These are phyloP conservation scores for Theobroma grandiflorum DNA, from an alignment of 441 rosid genomes.

Conservation along the genomic window DNA sequence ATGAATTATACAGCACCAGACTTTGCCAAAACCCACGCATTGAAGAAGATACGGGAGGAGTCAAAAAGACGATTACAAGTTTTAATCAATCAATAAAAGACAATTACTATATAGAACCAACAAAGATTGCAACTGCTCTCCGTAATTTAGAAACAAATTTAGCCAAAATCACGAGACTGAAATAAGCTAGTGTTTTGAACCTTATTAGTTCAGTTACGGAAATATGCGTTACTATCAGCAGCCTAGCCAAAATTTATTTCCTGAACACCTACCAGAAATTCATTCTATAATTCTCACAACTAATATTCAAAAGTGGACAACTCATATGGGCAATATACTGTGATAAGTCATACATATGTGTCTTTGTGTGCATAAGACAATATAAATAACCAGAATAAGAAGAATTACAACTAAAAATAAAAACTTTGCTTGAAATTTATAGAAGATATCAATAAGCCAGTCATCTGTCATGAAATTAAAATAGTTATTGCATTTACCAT, in stretches of 20 bases:
- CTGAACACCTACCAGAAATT: background rate
- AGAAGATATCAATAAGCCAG: background rate
- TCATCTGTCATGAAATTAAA: background rate
- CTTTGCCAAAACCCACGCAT: background rate
- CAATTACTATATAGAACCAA: background rate
- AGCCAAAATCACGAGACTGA: background rate
- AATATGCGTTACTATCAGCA: background rate
- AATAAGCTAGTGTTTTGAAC: background rate
- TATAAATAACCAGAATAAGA: no score
- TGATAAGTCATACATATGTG: background rate
- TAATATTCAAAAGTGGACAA: background rate
- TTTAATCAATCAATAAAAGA: background rate
- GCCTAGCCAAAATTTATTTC: background rate
- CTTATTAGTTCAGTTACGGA: background rate
- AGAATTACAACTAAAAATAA: background rate
- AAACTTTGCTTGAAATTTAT: background rate
- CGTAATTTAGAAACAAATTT: background rate
- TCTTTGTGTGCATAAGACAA: background rate
- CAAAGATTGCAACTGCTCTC: background rate
- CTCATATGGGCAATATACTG: background rate
- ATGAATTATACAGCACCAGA: background rate
- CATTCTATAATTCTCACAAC: conserved; percentile 6
- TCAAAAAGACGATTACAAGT: background rate
- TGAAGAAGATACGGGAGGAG: background rate
- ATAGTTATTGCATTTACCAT: background rate